These are phyloP conservation scores for Barnettozyma vustinii DNA, from an alignment of 805 yeast species.

Conservation along the genomic window DNA sequence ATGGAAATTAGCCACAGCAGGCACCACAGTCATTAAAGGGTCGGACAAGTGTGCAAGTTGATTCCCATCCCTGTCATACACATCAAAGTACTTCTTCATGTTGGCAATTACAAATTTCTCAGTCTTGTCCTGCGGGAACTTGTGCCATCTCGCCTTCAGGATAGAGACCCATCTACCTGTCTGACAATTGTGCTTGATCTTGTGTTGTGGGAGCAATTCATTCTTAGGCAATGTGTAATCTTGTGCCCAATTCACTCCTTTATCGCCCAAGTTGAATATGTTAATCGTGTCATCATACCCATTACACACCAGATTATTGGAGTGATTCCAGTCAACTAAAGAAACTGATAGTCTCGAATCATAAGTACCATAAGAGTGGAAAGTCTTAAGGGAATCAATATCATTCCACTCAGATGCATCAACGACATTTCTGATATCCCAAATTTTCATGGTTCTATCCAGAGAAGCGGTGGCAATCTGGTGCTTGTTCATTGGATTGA, in stretches of 20 bases:
- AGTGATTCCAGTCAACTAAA: slow-evolving; percentile 70
- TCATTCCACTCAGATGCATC: slow-evolving; percentile 51
- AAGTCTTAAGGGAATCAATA: slow-evolving; percentile 35
- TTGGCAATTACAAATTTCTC: slow-evolving; percentile 90
- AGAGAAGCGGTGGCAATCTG: slow-evolving; percentile 85
- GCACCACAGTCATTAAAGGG: slow-evolving; percentile 74
- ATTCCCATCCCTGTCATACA: slow-evolving; percentile 70
- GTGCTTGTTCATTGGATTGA: slow-evolving; percentile 61
- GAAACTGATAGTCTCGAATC: slow-evolving; percentile 73
- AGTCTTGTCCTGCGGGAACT: slow-evolving; percentile 57
- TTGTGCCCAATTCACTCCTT: slow-evolving; percentile 16
- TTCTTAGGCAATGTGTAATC: slow-evolving; percentile 15
- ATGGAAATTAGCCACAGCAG: slow-evolving; percentile 83
- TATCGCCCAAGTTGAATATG: slow-evolving; percentile 51
- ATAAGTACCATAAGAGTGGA: slow-evolving; percentile 48
- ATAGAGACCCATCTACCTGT: slow-evolving; percentile 97
- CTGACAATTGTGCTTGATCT: slow-evolving; percentile 85
- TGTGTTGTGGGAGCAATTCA: slow-evolving; percentile 53
- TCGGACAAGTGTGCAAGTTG: slow-evolving; percentile 72
- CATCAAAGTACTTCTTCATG: slow-evolving; percentile 84
- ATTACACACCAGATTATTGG: slow-evolving; percentile 72
- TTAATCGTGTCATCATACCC: slow-evolving; percentile 87
- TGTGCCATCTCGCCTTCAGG: slow-evolving; percentile 83
- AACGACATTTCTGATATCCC: slow-evolving; percentile 70
- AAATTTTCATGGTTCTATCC: slow-evolving; percentile 76